These are phyloP conservation scores for Kappamyces sp. DNA, from an alignment of 192 early-diverging fungal genomes.

Conservation along the genomic window DNA sequence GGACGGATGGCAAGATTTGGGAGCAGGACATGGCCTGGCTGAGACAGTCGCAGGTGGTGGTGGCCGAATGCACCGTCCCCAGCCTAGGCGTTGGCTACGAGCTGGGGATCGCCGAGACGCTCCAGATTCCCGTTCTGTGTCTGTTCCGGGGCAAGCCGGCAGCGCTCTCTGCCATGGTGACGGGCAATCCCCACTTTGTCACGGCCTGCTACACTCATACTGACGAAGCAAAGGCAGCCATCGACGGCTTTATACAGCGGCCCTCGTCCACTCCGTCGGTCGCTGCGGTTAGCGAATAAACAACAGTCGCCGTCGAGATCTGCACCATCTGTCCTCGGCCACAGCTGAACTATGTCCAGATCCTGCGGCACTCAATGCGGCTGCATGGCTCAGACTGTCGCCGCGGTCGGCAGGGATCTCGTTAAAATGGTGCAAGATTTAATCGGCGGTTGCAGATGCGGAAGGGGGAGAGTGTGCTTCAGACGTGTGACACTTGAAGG, in stretches of 20 bases:
- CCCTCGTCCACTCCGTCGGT: too few species aligned
- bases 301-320: too few species aligned
- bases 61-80: constrained; percentile 12
- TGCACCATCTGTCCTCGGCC: too few species aligned
- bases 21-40: constrained; percentile 12
- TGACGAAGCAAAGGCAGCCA: background rate
- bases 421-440: too few species aligned
- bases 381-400: too few species aligned
- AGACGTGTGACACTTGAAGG: constrained; percentile 52
- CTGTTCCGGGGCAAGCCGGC: constrained; percentile 3
- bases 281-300: too few species aligned
- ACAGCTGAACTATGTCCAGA: too few species aligned
- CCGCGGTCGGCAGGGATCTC: too few species aligned
- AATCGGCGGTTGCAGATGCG: too few species aligned
- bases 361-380: too few species aligned
- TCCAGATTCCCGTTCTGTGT: constrained; percentile 10
- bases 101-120: constrained; percentile 14
- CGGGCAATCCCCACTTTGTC: constrained; percentile 10
- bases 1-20: constrained; percentile 4
- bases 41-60: constrained; percentile 3
- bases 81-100: constrained; percentile 11
- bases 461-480: too few species aligned
- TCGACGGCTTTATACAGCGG: constrained; percentile 1
- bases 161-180: constrained; percentile 8
- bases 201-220: background rate